A percentile compares a stretch with the other conserved stretches of the same genome.
phyloP scores from a whole-genome alignment of 169 alveolate genomes.

The Plasmodium gaboni region DNA sequence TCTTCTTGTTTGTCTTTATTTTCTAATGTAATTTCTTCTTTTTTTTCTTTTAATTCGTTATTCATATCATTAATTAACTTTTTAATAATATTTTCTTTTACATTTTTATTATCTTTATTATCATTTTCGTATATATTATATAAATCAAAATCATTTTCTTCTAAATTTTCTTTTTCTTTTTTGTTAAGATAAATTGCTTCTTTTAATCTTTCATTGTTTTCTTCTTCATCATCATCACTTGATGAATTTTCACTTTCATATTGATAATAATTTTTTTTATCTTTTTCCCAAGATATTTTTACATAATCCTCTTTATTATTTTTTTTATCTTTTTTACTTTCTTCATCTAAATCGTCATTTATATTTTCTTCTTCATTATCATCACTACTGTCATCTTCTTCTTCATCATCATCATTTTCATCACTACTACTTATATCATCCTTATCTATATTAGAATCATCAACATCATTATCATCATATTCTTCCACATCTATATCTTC shows the following conservation, averaged over 20 bases:
- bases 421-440: conserved; percentile 18
- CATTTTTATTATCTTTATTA: conserved; percentile 41
- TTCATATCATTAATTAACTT: conserved; percentile 66
- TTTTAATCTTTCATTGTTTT: conserved; percentile 66
- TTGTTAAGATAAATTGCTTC: conserved; percentile 73
- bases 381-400: conserved; percentile 11
- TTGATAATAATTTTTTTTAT: conserved; percentile 72
- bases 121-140: conserved; percentile 61
- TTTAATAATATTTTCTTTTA: conserved; percentile 66
- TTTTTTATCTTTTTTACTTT: not conserved
- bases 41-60: conserved; percentile 77
- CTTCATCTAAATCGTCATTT: not conserved
- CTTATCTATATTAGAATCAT: conserved; percentile 12
- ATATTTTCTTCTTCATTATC: conserved; percentile 3
- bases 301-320: conserved; percentile 16
- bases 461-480: conserved; percentile 18
- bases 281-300: conserved; percentile 65
- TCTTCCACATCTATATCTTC: conserved; percentile 70
- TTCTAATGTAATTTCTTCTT: conserved; percentile 54
- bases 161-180: conserved; percentile 72
- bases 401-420: conserved; percentile 22
- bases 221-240: conserved; percentile 73
- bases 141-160: conserved; percentile 73
- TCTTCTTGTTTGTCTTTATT: conserved; percentile 62
- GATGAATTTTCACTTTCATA: conserved; percentile 66